Evolutionary conservation across 306 rosid species (phyloP), one percentile per base, ranked within the genome.

Genomic region (Phaseolus lunatus): DNA sequence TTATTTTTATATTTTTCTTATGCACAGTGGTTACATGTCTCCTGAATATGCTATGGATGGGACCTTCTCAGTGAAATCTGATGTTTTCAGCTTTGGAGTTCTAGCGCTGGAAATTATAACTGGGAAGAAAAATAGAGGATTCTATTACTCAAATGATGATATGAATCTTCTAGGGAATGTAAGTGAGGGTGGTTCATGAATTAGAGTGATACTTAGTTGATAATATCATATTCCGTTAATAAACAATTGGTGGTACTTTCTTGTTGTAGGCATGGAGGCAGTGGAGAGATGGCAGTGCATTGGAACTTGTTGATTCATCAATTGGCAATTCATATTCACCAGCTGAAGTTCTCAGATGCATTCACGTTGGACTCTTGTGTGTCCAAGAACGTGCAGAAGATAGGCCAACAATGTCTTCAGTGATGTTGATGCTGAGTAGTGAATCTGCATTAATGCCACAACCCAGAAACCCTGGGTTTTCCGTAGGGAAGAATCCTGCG

Each of bases 31-130:
- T 6, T 91, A 91, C 53, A 91, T 91, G 96, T 76, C 96, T 35
- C 97, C 97, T 12, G 97, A 89, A 68, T 91, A 89, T 65, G 97
- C 94, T 22, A 89, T 91, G 92, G 92, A 91, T 0, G 95, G 95
- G 9, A 81, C 57, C 20, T 92, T 90, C 81, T 92, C 97, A 0
- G 83, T 87, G 26, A 90, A 89, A 73, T 92, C 97, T 3, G 97
- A 91, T 84, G 91, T 79, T 22, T 91, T 89, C 70, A 91, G 97
- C 52, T 91, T 91, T 71, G 97, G 97, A 7, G 97, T 92, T 64
- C 72, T 92, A 26, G 91, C 87, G 47, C 7, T 88, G 67, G 97
- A 92, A 72, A 80, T 92, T 45, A 77, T 92, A 41, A 84, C 86
- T 27, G 94, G 97, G 22, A 88, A 73, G 80, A 88, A 85, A 82